phyloP scores from a whole-genome alignment of 257 asterid genomes.

The Perilla frutescens region DNA sequence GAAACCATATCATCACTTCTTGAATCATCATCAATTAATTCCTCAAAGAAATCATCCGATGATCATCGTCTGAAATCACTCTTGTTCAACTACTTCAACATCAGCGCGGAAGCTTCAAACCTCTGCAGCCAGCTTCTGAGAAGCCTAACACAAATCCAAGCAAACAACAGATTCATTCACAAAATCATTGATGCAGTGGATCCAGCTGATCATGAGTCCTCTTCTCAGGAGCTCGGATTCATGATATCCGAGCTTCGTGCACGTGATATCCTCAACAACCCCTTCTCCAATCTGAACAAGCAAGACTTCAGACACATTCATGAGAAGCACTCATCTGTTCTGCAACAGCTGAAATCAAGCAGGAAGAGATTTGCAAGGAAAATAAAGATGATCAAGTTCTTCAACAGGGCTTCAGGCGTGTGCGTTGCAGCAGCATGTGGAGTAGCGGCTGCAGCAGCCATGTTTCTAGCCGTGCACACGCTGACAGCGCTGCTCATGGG shows the following conservation, averaged over 20 bases:
- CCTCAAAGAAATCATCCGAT: conserved; percentile 37
- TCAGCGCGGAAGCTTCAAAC: conserved; percentile 74
- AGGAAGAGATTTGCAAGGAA: conserved; percentile 46
- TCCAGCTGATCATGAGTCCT: conserved; percentile 10
- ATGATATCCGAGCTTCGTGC: conserved; percentile 44
- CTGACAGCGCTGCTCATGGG: conserved; percentile 57
- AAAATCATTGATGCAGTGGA: conserved; percentile 43
- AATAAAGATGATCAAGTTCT: conserved; percentile 48
- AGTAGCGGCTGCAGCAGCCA: conserved; percentile 51
- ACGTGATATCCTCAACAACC: conserved; percentile 39
- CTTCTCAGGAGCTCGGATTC: conserved; percentile 13
- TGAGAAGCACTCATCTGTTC: conserved; percentile 46
- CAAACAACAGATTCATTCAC: conserved; percentile 43
- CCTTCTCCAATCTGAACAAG: conserved; percentile 44
- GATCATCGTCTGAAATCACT: conserved; percentile 51
- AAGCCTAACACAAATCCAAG: conserved; percentile 51
- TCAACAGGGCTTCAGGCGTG: conserved; percentile 56
- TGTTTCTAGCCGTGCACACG: conserved; percentile 60
- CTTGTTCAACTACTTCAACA: conserved; percentile 55
- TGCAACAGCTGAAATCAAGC: conserved; percentile 46
- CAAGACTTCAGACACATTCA: conserved; percentile 51
- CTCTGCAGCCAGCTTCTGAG: conserved; percentile 65
- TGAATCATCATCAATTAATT: conserved; percentile 38
- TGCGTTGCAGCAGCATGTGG: conserved; percentile 58
- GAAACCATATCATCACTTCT: conserved; percentile 57